A percentile compares a stretch with the other conserved stretches of the same genome.
Conservation (phyloP, 129 eudicot species). For the Silybum marianum region DNA sequence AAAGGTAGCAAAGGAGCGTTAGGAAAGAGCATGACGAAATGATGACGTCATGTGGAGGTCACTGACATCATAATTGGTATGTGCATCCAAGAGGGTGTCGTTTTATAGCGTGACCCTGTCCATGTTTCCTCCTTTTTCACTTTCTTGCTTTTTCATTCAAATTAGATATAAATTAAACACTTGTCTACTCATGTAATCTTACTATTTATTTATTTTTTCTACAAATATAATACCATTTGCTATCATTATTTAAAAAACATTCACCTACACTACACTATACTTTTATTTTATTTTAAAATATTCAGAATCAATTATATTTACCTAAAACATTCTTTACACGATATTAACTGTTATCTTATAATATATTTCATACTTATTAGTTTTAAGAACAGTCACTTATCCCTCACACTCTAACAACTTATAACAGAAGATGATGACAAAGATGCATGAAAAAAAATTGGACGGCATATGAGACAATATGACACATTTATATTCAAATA, state of each 20-base stretch:
- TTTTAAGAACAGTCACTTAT: neutral
- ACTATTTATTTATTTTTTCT: neutral
- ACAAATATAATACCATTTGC: neutral
- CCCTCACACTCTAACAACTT: neutral
- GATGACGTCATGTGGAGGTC: slow-evolving; percentile 26
- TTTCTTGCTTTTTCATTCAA: slow-evolving; percentile 13
- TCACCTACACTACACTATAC: neutral
- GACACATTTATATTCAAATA: neutral
- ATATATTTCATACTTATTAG: too few relatives aligned
- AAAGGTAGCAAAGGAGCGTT: neutral
- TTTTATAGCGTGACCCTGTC: slow-evolving; percentile 45
- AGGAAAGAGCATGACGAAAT: neutral
- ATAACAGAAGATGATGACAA: neutral
- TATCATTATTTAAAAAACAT: neutral
- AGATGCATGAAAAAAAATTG: neutral
- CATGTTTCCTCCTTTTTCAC: slow-evolving; percentile 28
- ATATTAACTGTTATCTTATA: neutral
- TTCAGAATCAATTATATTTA: neutral
- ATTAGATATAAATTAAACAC: slow-evolving; percentile 4
- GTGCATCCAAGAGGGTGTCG: slow-evolving; percentile 36
- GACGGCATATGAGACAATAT: neutral
- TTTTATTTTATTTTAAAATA: neutral
- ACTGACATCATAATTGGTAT: slow-evolving; percentile 43
- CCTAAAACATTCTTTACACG: neutral
- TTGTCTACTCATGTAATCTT: slow-evolving; percentile 16